These are phyloP conservation scores for Roridomyces roridus DNA, from an alignment of 768 basidiomycete species.

Conservation along the genomic window DNA sequence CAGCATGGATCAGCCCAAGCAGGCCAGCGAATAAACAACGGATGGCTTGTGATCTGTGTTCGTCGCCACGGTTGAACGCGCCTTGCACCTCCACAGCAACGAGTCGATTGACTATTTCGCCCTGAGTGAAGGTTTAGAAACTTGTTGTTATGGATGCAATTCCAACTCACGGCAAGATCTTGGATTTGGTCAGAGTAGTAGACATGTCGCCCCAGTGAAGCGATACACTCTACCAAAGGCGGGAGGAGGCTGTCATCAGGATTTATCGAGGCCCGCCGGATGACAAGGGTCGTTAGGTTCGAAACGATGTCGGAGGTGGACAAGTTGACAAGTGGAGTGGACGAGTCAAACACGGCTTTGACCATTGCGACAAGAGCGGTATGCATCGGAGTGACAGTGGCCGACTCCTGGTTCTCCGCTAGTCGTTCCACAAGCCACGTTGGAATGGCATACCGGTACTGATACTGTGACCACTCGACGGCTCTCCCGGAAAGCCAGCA, in stretches of 20 bases:
- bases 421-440: conserved; percentile 84
- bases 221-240: conserved; percentile 74
- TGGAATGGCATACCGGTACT: conserved; percentile 91
- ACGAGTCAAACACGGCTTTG: conserved; percentile 81
- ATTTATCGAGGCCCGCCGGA: conserved; percentile 70
- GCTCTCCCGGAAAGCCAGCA: conserved; percentile 81
- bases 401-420: conserved; percentile 62
- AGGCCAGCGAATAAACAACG: conserved; percentile 74
- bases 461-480: conserved; percentile 91
- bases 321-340: conserved; percentile 84
- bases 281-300: conserved; percentile 74
- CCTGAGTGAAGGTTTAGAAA: conserved; percentile 38
- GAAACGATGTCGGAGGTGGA: conserved; percentile 90
- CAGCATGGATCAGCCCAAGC: conserved; percentile 70
- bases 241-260: conserved; percentile 70
- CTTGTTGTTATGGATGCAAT: background rate
- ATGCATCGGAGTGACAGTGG: conserved; percentile 55
- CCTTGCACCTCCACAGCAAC: conserved; percentile 73
- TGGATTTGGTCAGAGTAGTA: conserved; percentile 97
- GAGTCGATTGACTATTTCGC: conserved; percentile 80
- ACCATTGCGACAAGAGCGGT: conserved; percentile 78
- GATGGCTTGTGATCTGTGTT: conserved; percentile 66
- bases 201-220: conserved; percentile 87
- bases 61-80: conserved; percentile 46
- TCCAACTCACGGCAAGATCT: conserved; percentile 69